A percentile compares a stretch with the other conserved stretches of the same genome.
Conservation (phyloP, 2,329 filamentous ascomycete genomes). For the Colletotrichum filicis region DNA sequence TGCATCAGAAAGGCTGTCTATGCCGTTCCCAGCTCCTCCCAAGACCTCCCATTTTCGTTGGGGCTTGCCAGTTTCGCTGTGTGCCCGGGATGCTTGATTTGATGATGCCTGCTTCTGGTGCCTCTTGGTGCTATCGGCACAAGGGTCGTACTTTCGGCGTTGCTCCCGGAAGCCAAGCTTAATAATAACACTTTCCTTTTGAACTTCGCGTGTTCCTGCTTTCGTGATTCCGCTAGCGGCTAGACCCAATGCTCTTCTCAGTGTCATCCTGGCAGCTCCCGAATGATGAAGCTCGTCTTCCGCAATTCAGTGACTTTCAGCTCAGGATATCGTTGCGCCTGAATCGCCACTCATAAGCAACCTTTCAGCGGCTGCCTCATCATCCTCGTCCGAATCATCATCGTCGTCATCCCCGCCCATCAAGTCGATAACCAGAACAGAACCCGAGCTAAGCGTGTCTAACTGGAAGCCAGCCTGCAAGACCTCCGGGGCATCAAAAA, state of each 20-base stretch:
- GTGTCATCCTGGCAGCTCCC: not conserved
- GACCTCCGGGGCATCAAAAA: constrained; percentile 35
- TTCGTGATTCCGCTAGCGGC: no score
- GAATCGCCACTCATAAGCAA: constrained; percentile 25
- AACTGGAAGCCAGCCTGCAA: constrained; percentile 38
- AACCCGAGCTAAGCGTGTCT: constrained; percentile 36
- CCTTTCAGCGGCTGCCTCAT: constrained; percentile 24
- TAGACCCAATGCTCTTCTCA: not conserved
- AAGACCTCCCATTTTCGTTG: not conserved
- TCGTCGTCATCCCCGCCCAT: constrained; percentile 36
- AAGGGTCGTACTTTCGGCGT: not conserved
- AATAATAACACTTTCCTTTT: no score
- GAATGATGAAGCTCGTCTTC: not conserved
- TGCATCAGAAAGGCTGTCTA: not conserved
- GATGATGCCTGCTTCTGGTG: not conserved
- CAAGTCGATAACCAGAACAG: constrained; percentile 38
- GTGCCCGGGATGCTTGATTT: not conserved
- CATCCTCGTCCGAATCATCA: constrained; percentile 34
- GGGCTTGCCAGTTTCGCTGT: not conserved
- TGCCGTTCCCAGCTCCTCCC: no score
- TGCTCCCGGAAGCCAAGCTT: not conserved
- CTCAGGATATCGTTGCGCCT: constrained; percentile 10
- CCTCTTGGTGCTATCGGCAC: not conserved
- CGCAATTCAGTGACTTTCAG: not conserved
- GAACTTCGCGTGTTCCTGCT: no score